phyloP scores from a whole-genome alignment of 2,329 filamentous ascomycete genomes.

The Fusarium decemcellulare region DNA sequence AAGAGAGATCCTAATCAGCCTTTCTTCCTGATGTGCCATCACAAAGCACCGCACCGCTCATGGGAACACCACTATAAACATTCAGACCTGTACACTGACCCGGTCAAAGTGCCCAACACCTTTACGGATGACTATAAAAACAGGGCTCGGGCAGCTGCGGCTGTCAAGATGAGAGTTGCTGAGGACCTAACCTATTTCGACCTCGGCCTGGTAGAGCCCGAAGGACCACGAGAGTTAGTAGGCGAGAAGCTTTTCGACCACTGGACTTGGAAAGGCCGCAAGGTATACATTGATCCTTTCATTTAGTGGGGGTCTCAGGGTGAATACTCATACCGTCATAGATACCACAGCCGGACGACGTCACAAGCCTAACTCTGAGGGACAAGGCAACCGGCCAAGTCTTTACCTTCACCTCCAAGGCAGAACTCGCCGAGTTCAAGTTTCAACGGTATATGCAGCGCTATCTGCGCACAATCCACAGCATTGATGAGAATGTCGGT shows the following conservation, averaged over 20 bases:
- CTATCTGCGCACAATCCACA: conserved; percentile 66
- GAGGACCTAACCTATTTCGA: conserved; percentile 67
- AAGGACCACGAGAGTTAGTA: conserved; percentile 57
- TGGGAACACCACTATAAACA: conserved; percentile 67
- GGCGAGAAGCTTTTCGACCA: conserved; percentile 60
- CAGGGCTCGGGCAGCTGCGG: conserved; percentile 61
- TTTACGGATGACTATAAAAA: conserved; percentile 69
- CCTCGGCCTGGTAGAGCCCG: conserved; percentile 64
- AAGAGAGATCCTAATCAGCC: conserved; percentile 53
- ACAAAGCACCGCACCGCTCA: conserved; percentile 67
- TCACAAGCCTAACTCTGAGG: neutral
- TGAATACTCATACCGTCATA: no score
- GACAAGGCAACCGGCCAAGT: conserved; percentile 29
- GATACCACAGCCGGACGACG: neutral
- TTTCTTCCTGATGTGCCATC: conserved; percentile 70
- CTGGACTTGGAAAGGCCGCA: conserved; percentile 1
- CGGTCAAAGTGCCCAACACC: conserved; percentile 63
- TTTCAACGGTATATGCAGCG: conserved; percentile 70
- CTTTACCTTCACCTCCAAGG: conserved; percentile 59
- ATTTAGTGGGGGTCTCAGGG: no score
- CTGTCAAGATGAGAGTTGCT: conserved; percentile 65
- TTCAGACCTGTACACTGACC: conserved; percentile 62
- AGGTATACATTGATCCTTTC: neutral
- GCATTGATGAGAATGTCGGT: conserved; percentile 66
- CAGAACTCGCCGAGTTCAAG: conserved; percentile 66